Evolutionary conservation across 2,329 filamentous ascomycete species (phyloP).

Genomic region (Aspergillus brunneoviolaceus): DNA sequence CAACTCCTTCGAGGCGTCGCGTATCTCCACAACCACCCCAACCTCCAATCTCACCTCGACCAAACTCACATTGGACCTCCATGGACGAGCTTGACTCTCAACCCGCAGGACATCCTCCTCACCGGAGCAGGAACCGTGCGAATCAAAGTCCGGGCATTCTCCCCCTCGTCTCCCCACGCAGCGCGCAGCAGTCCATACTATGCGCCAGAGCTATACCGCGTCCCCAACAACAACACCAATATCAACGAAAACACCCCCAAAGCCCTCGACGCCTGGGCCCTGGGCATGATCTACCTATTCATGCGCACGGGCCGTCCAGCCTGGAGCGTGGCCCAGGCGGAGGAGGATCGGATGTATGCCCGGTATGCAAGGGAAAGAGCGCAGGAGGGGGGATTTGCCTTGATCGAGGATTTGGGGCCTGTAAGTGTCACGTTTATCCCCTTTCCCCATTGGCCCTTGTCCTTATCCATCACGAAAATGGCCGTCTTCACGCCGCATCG

Average conservation of each 20-base stretch:
- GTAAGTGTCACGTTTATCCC: not conserved
- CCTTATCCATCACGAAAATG: no score
- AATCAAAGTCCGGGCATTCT: not conserved
- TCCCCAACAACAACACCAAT: not conserved
- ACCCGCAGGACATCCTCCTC: not conserved
- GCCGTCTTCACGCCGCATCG: no score
- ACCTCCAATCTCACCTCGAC: not conserved
- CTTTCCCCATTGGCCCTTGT: no score
- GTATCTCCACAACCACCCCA: not conserved
- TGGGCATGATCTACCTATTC: not conserved
- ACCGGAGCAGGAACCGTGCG: not conserved
- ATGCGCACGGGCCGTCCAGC: not conserved
- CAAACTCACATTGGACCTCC: not conserved
- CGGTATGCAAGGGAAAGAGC: not conserved
- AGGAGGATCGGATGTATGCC: not conserved
- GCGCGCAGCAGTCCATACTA: not conserved
- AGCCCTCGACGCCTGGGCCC: not conserved
- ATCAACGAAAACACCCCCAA: not conserved
- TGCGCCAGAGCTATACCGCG: not conserved
- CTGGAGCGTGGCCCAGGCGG: not conserved
- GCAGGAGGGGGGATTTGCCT: not conserved
- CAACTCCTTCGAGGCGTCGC: not conserved
- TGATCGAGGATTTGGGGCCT: not conserved
- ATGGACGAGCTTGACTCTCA: not conserved
- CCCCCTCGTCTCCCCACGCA: not conserved